Evolutionary conservation across 176 grass and related monocot genomes (phyloP).

Genomic region (Olyra latifolia): DNA sequence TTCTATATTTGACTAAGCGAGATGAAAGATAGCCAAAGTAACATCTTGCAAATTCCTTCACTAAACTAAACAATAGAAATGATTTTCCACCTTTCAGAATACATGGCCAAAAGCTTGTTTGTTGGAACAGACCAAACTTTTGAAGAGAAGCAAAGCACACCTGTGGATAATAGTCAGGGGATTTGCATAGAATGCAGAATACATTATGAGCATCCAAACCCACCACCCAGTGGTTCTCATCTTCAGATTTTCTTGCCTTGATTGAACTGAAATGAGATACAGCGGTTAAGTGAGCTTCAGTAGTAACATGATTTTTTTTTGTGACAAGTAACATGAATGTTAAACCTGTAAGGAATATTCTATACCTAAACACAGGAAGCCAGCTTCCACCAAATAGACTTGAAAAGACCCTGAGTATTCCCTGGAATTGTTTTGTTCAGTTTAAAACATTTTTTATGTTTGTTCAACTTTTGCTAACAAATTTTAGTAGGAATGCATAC

Average conservation of each 20-base stretch:
- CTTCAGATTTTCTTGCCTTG: slow-evolving; percentile 74
- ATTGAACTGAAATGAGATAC: slow-evolving; percentile 55
- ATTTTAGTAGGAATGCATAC: slow-evolving; percentile 34
- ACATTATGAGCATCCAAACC: slow-evolving; percentile 79
- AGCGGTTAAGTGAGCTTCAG: slow-evolving; percentile 27
- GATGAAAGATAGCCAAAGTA: slow-evolving; percentile 12
- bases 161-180: slow-evolving; percentile 63
- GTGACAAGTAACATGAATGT: background rate
- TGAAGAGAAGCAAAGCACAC: slow-evolving; percentile 47
- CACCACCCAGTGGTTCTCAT: slow-evolving; percentile 91
- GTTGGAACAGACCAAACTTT: background rate
- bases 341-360: slow-evolving; percentile 11
- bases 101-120: background rate
- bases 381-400: slow-evolving; percentile 75
- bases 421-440: slow-evolving; percentile 44
- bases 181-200: slow-evolving; percentile 90
- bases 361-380: slow-evolving; percentile 96
- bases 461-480: background rate
- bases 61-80: background rate
- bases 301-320: background rate
- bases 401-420: slow-evolving; percentile 75
- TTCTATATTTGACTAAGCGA: background rate
- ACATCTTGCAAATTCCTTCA: background rate
- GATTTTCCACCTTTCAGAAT: background rate
- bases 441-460: slow-evolving; percentile 24